Conservation (phyloP, 1,284 basidiomycete species). For the Pseudozyma pruni region DNA sequence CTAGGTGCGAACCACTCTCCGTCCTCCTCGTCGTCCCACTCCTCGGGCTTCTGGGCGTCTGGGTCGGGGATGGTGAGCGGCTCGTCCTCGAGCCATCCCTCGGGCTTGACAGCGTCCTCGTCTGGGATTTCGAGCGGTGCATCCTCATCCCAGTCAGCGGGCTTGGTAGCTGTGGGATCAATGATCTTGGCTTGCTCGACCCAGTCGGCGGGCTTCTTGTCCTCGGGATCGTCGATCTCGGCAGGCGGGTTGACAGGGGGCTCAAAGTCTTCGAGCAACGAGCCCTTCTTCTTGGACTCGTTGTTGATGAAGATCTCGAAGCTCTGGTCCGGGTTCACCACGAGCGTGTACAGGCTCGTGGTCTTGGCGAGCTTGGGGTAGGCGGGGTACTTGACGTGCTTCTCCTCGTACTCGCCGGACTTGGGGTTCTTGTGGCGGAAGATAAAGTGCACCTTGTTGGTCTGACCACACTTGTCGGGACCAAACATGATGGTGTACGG, state of each 20-base stretch:
- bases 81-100: conserved; percentile 94
- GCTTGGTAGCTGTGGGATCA: conserved; percentile 81
- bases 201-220: conserved; percentile 92
- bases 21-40: conserved; percentile 99
- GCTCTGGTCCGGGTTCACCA: conserved; percentile 92
- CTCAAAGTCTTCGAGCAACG: conserved; percentile 90
- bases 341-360: conserved; percentile 68
- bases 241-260: conserved; percentile 92
- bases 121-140: conserved; percentile 75
- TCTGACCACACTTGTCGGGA: conserved; percentile 66
- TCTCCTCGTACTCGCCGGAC: conserved; percentile 83
- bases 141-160: conserved; percentile 66
- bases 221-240: conserved; percentile 92
- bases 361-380: conserved; percentile 73
- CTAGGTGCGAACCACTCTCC: conserved; percentile 96
- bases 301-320: conserved; percentile 94
- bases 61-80: conserved; percentile 85
- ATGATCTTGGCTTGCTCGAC: conserved; percentile 87
- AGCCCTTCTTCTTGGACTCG: conserved; percentile 76
- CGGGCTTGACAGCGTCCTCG: conserved; percentile 86
- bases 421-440: conserved; percentile 67
- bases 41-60: conserved; percentile 94
- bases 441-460: conserved; percentile 68
- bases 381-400: conserved; percentile 87
- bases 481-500: conserved; percentile 68